These are phyloP conservation scores for Leccinum arenicola DNA, from an alignment of 768 basidiomycete genomes.

Conservation along the genomic window DNA sequence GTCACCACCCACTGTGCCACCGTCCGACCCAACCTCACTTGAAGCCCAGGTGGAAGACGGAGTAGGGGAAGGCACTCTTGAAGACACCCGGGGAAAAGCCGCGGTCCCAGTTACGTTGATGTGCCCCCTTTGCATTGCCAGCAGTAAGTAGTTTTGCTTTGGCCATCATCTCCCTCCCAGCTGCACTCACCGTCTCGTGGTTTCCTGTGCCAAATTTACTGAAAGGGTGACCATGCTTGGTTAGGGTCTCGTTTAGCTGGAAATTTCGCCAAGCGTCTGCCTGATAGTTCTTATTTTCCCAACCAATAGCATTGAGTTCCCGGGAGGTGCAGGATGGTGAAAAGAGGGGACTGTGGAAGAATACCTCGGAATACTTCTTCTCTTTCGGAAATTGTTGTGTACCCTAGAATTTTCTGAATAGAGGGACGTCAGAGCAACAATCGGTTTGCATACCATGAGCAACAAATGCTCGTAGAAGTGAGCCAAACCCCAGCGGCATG, in stretches of 20 bases:
- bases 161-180: conserved; percentile 54
- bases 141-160: conserved; percentile 40
- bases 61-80: conserved; percentile 56
- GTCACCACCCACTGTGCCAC: conserved; percentile 77
- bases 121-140: conserved; percentile 23
- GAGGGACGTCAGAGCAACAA: neutral
- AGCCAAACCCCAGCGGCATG: conserved; percentile 77
- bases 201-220: conserved; percentile 91
- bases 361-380: conserved; percentile 89
- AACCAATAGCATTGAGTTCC: conserved; percentile 94
- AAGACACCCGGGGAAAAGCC: conserved; percentile 45
- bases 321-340: conserved; percentile 78
- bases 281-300: conserved; percentile 94
- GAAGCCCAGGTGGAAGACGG: conserved; percentile 51
- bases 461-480: conserved; percentile 96
- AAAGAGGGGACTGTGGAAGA: conserved; percentile 95
- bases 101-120: conserved; percentile 20
- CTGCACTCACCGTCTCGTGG: conserved; percentile 64
- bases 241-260: conserved; percentile 88
- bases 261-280: conserved; percentile 91
- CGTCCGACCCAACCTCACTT: conserved; percentile 67
- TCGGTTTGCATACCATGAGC: conserved; percentile 72
- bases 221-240: conserved; percentile 78
- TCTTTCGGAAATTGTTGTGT: conserved; percentile 84
- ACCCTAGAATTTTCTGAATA: conserved; percentile 45